Evolutionary conservation across 2,329 filamentous ascomycete species (phyloP).

Genomic region (Pseudonectria foliicola): DNA sequence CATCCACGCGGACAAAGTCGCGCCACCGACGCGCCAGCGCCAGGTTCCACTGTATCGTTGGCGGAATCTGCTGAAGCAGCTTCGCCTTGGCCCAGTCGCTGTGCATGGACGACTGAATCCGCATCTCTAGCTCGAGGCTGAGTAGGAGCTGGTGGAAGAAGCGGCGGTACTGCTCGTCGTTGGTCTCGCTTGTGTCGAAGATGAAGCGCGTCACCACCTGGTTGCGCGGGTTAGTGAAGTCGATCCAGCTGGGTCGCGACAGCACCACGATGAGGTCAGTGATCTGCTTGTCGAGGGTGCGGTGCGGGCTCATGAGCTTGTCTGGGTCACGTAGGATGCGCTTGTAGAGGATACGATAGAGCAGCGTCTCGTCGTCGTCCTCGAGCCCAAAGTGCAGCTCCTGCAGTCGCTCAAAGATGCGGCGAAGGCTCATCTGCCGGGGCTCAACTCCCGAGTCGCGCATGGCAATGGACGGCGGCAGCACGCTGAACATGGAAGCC

Average conservation of each 20-base stretch:
- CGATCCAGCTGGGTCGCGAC: slow-evolving; percentile 63
- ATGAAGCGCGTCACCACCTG: slow-evolving; percentile 70
- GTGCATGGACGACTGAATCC: slow-evolving; percentile 58
- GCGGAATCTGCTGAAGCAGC: slow-evolving; percentile 57
- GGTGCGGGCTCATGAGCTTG: slow-evolving; percentile 52
- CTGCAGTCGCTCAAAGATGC: slow-evolving; percentile 51
- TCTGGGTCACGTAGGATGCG: slow-evolving; percentile 63
- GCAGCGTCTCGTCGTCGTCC: slow-evolving; percentile 49
- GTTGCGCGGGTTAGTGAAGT: slow-evolving; percentile 62
- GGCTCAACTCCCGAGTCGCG: slow-evolving; percentile 51
- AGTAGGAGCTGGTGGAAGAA: slow-evolving; percentile 76
- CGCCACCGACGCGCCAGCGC: slow-evolving; percentile 68
- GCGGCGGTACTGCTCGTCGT: slow-evolving; percentile 50
- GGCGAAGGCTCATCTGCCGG: slow-evolving; percentile 52
- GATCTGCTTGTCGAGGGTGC: slow-evolving; percentile 63
- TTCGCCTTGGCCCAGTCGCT: slow-evolving; percentile 57
- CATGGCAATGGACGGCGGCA: slow-evolving; percentile 49
- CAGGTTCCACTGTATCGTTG: slow-evolving; percentile 64
- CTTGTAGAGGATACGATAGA: slow-evolving; percentile 60
- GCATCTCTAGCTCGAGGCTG: slow-evolving; percentile 62
- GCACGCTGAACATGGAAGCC: slow-evolving; percentile 50
- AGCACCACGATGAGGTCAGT: slow-evolving; percentile 63
- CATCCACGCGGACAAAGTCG: slow-evolving; percentile 61
- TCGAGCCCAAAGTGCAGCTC: slow-evolving; percentile 50
- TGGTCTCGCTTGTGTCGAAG: slow-evolving; percentile 50